phyloP scores from a whole-genome alignment of 2,329 filamentous ascomycete genomes.

The Exophiala sp. region DNA sequence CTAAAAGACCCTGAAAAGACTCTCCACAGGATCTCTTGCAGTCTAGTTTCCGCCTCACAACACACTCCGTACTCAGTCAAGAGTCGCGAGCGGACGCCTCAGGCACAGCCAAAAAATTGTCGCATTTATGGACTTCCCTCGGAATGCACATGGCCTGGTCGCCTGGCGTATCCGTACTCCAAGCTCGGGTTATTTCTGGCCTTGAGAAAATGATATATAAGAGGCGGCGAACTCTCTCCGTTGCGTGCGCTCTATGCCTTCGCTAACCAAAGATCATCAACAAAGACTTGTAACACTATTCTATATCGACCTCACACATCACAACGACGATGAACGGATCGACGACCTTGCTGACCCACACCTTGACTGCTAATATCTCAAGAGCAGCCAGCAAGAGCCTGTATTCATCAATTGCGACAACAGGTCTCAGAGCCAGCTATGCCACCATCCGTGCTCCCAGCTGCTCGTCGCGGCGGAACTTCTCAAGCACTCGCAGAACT shows the following conservation, averaged over 20 bases:
- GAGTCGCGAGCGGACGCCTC: too few species aligned
- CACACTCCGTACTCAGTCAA: too few species aligned
- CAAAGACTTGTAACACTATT: neutral
- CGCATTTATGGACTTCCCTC: neutral
- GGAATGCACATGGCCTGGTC: neutral
- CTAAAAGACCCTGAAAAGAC: too few species aligned
- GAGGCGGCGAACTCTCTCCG: neutral
- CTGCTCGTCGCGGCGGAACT: conserved; percentile 29
- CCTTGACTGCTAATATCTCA: conserved; percentile 21
- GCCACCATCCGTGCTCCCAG: conserved; percentile 19
- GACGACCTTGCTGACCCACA: conserved; percentile 17
- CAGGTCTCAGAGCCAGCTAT: conserved; percentile 29
- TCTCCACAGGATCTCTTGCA: too few species aligned
- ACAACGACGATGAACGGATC: conserved; percentile 21
- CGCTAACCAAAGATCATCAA: conserved; percentile 4
- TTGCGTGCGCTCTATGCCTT: neutral
- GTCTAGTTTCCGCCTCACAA: too few species aligned
- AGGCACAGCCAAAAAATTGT: neutral
- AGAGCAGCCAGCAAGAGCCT: conserved; percentile 23
- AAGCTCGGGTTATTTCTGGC: neutral
- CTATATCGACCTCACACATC: neutral
- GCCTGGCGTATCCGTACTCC: neutral
- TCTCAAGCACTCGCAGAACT: conserved; percentile 37
- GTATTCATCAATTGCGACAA: conserved; percentile 17
- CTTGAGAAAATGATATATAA: neutral